phyloP scores from a whole-genome alignment of 23 red algal species.

The Rhodosorus marinus region DNA sequence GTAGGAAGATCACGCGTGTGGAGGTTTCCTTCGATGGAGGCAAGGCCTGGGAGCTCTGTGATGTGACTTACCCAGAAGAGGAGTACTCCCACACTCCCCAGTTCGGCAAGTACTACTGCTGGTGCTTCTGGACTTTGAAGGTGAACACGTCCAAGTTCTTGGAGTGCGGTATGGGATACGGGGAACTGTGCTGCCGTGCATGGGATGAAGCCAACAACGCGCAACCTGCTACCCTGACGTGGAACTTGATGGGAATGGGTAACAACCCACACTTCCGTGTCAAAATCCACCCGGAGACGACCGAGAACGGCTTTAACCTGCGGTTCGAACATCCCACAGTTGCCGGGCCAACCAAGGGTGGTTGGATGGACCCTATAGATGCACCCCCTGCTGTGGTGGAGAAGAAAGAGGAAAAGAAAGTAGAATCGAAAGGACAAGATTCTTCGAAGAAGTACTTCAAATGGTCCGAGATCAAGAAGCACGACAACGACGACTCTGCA shows the following conservation, averaged over 20 bases:
- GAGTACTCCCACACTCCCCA: conserved; percentile 24
- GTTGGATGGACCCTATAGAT: conserved; percentile 66
- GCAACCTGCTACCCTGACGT: conserved; percentile 71
- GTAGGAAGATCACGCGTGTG: conserved; percentile 76
- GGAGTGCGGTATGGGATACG: conserved; percentile 19
- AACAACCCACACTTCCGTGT: conserved; percentile 92
- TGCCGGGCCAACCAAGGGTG: conserved; percentile 44
- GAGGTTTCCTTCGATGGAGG: conserved; percentile 76
- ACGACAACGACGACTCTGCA: conserved; percentile 40
- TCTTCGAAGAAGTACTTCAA: conserved; percentile 25
- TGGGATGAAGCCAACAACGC: conserved; percentile 88
- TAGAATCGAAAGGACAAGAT: conserved; percentile 7
- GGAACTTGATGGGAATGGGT: conserved; percentile 95
- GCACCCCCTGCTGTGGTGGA: background rate
- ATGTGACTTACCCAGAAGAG: conserved; percentile 56
- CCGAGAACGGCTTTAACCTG: conserved; percentile 22
- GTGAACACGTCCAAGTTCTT: conserved; percentile 55
- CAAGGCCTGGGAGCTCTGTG: conserved; percentile 47
- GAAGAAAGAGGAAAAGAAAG: background rate
- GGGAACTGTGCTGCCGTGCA: conserved; percentile 58
- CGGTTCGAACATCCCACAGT: conserved; percentile 85
- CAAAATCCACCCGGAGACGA: conserved; percentile 33
- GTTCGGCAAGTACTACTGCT: conserved; percentile 58
- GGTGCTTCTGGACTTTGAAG: conserved; percentile 64
- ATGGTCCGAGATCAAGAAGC: conserved; percentile 44